Evolutionary conservation across 2,329 filamentous ascomycete genomes (phyloP), one percentile per base, ranked within the genome.

Genomic region (Chaetomiaceae sp.): DNA sequence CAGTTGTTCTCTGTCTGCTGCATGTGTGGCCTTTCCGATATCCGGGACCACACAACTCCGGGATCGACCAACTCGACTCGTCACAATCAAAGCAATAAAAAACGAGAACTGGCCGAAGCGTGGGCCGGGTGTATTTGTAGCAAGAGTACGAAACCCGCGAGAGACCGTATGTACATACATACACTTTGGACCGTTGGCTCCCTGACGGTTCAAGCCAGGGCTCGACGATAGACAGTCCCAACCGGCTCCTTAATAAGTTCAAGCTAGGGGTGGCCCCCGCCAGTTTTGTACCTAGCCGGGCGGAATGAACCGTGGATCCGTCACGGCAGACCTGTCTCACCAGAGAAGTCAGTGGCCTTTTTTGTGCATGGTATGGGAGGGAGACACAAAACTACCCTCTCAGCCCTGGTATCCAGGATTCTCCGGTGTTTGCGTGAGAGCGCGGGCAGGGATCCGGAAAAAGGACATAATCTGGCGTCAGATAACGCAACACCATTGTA

Each of bases 391-490:
- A 41, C 32, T 16, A 30, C 40, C 40, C 21, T 14, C n/a, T 13
- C 33, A 36, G 27, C 5, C n/a, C 25, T 5, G 25, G 9, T 14
- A 23, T 11, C 23, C 49, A 45, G 45, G 40, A 42, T 13, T 42
- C 44, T 29, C 49, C 45, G 36, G 25, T 41, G 20, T 23, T 21
- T 34, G 16, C 21, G 37, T 38, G 20, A 21, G 29, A 16, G 40
- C 18, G 38, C n/a, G n/a, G n/a, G n/a, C n/a, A n/a, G n/a, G 30
- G 23, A 42, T 27, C 38, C 33, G 32, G 36, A 47, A 48, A 45
- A 38, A 43, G 54, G 54, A 49, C 49, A 51, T 46, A 50, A 55
- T 57, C 52, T 58, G 51, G 49, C 53, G 54, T 55, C 50, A 56
- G 51, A 55, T 58, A 47, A 50, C 47, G 54, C 54, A 48, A 51